Evolutionary conservation across 768 basidiomycete genomes (phyloP), one percentile per base, ranked within the genome.

Genomic region (Plicaturopsis crispa): DNA sequence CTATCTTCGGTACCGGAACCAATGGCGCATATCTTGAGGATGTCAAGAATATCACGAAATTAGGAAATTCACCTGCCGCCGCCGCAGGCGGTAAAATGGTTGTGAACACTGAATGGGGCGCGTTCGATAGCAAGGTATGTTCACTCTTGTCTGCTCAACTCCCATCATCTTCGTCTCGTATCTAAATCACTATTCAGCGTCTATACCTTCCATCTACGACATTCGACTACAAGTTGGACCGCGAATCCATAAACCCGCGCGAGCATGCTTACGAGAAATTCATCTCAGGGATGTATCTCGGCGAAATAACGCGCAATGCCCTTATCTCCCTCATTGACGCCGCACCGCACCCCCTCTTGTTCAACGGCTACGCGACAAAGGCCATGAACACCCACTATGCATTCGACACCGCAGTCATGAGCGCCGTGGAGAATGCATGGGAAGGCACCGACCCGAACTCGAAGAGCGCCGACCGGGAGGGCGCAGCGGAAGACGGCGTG

Each of bases 271-370:
- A 91, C 55, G 96, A 99, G 62, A 99, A 98, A 67, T 90, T 96
- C 65, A 85, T 99, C 48, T 96, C 91, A 2, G 96, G 96, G 40
- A 97, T 99, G 94, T 99, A 99, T 59, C 77, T 98, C 28, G 96
- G 96, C 40, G 96, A 99, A 62, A 76, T 98, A 45, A 74, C 83
- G 18, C 83, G 96, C 26, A 86, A 87, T 53, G 65, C 94, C 49
- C 69, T 97, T 37, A 69, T 91, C 21, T 74, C 88, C 35, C 66
- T 97, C 46, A 67, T 94, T 47, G 88, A 90, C 48, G 80, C 83
- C 4, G 62, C 75, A 12, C 85, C 86, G 1, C 68, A 68, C 39
- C 58, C 84, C 6, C 53, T 90, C 21, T 69, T 98, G 18, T 96
- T 99, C 61, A 63, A 67, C 36, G 96, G 96, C 6, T 78, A 77